A percentile compares a stretch with the other conserved stretches of the same genome.
phyloP scores from a whole-genome alignment of 2,329 filamentous ascomycete species.

The Cladosporium halotolerans region DNA sequence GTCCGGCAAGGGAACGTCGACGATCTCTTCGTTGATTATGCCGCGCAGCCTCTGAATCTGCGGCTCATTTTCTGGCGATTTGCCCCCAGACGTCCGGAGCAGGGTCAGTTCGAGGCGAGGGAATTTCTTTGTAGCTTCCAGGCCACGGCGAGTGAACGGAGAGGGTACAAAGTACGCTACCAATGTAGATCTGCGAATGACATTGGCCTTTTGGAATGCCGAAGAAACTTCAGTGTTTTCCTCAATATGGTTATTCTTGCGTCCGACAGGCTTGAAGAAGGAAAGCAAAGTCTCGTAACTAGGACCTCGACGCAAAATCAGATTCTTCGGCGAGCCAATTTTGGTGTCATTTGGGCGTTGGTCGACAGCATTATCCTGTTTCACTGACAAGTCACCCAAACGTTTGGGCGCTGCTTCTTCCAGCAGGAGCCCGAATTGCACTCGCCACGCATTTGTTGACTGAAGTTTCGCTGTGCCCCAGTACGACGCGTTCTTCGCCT shows the following conservation, averaged over 20 bases:
- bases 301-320: conserved; percentile 5
- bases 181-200: conserved; percentile 1
- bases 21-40: not conserved
- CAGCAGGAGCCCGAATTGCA: no score
- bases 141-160: conserved; percentile 10
- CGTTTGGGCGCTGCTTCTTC: no score
- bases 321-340: no score
- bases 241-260: not conserved
- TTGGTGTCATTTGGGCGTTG: no score
- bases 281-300: conserved; percentile 14
- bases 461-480: no score
- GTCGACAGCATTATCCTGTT: no score
- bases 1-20: conserved; percentile 16
- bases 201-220: not conserved
- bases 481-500: no score
- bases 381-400: no score
- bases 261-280: conserved; percentile 12
- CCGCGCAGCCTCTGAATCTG: conserved; percentile 7
- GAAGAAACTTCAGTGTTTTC: not conserved
- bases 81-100: conserved; percentile 1
- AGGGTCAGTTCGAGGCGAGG: conserved; percentile 15
- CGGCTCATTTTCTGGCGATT: not conserved
- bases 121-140: conserved; percentile 7
- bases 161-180: conserved; percentile 16
- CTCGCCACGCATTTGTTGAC: no score